A percentile compares a stretch with the other conserved stretches of the same genome.
Evolutionary conservation across 106 monocot genomes (phyloP).

Genomic region (Vanilla planifolia): DNA sequence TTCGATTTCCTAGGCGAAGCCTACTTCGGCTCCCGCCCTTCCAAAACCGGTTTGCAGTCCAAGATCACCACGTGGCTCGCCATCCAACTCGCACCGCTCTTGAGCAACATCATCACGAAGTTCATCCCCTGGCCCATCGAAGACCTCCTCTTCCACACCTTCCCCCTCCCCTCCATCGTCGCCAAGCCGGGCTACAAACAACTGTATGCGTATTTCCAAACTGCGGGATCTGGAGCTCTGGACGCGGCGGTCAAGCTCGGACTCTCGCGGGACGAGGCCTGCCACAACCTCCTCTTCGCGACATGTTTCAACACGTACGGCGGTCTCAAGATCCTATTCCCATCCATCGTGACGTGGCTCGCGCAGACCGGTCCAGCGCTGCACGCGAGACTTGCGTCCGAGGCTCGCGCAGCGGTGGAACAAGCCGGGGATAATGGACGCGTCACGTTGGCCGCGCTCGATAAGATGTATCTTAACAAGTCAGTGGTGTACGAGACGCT

Average conservation of each 20-base stretch:
- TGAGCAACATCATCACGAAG: constrained; percentile 12
- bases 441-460: constrained; percentile 24
- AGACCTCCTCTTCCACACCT: constrained; percentile 46
- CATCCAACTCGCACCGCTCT: constrained; percentile 31
- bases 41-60: constrained; percentile 5
- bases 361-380: constrained; percentile 8
- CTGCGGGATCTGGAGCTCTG: constrained; percentile 19
- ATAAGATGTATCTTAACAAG: constrained; percentile 39
- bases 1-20: constrained; percentile 40
- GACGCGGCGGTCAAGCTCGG: constrained; percentile 25
- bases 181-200: constrained; percentile 21
- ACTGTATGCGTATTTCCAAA: constrained; percentile 31
- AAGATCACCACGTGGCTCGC: constrained; percentile 34
- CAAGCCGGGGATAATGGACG: constrained; percentile 8
- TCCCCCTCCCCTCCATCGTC: constrained; percentile 30
- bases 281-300: constrained; percentile 46
- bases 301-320: constrained; percentile 43
- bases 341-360: constrained; percentile 24
- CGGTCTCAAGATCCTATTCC: constrained; percentile 33
- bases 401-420: constrained; percentile 22
- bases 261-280: constrained; percentile 36
- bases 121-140: constrained; percentile 30
- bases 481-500: constrained; percentile 51
- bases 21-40: constrained; percentile 20
- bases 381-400: constrained; percentile 23